Percentiles rank a stretch among this genome's conserved stretches.
Conservation (phyloP, 139 green algal genomes). For the Astrephomene gubernaculifera region DNA sequence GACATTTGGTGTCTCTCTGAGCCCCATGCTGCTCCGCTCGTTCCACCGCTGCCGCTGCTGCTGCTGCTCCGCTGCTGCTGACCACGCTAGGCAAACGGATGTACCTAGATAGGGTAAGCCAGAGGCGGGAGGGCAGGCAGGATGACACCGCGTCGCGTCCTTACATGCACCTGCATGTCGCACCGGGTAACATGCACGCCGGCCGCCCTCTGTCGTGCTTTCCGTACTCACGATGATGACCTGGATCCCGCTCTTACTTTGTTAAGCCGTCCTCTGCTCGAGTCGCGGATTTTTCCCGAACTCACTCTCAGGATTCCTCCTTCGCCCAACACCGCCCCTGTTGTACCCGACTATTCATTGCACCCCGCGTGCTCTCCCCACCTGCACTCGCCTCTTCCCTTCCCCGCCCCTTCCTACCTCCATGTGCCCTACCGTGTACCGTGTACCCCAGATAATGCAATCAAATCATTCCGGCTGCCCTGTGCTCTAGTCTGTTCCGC, state of each 20-base stretch:
- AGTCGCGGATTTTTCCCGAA: neutral
- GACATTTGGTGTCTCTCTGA: neutral
- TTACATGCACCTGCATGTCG: neutral
- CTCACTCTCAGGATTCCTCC: no score
- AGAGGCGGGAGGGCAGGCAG: neutral
- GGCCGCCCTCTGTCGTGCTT: neutral
- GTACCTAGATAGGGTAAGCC: conserved; percentile 59
- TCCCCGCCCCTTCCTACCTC: no score
- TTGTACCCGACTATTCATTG: no score
- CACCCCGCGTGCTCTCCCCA: no score
- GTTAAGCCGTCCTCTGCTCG: neutral
- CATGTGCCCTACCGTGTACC: no score
- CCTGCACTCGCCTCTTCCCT: no score
- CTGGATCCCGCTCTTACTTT: neutral
- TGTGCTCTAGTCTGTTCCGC: no score
- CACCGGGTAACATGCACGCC: neutral
- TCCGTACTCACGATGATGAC: neutral
- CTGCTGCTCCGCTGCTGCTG: neutral
- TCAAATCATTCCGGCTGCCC: no score
- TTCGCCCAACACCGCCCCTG: no score
- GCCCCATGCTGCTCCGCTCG: neutral
- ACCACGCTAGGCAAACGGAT: conserved; percentile 48
- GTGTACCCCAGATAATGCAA: no score
- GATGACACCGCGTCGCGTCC: neutral
- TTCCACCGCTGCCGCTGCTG: neutral